phyloP scores from a whole-genome alignment of 176 grass and related monocot genomes.

The Carex littledalei region DNA sequence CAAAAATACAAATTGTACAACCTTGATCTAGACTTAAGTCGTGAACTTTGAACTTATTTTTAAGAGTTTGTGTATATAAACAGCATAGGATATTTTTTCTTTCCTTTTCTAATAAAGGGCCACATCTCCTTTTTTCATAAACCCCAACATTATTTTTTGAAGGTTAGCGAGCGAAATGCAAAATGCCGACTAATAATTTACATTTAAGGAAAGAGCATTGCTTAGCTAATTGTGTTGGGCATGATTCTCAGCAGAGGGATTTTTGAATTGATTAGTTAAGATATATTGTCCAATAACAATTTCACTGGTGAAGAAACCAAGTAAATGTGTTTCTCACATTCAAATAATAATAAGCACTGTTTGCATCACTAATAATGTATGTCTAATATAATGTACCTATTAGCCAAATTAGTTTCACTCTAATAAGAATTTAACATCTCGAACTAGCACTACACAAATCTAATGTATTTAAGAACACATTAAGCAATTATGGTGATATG shows the following conservation, averaged over 20 bases:
- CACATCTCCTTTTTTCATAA: not conserved
- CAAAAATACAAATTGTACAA: not conserved
- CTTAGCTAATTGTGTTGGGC: not conserved
- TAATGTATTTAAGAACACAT: not conserved
- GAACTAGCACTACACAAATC: not conserved
- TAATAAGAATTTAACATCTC: not conserved
- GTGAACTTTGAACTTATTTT: not conserved
- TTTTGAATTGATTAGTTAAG: not conserved
- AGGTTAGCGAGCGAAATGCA: no score
- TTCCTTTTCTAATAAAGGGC: not conserved
- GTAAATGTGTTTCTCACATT: not conserved
- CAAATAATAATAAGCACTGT: not conserved
- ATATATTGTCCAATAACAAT: not conserved
- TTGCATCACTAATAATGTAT: not conserved
- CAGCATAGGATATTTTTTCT: not conserved
- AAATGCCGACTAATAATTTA: no score
- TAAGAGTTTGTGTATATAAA: not conserved
- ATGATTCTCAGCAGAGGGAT: not conserved
- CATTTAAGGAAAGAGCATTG: not conserved
- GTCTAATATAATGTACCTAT: not conserved
- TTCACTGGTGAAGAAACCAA: not conserved
- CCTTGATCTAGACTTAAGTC: not conserved
- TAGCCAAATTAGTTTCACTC: not conserved
- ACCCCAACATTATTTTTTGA: not conserved
- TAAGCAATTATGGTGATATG: not conserved